Evolutionary conservation across 805 yeast genomes (phyloP).

Genomic region (Cyberlindnera xylosilytica): DNA sequence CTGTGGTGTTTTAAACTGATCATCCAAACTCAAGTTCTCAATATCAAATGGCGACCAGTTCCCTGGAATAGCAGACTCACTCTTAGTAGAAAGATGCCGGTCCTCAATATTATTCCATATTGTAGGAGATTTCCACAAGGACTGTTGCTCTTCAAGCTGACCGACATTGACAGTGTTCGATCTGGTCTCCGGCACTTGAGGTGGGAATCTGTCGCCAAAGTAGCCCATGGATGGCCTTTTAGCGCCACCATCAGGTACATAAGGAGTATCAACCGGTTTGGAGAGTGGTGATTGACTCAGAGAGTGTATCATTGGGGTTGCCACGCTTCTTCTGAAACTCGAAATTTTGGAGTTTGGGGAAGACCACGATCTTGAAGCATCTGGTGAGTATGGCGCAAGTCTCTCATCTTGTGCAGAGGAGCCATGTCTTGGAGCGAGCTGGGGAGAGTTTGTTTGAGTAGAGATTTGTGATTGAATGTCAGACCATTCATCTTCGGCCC

Average conservation of each 20-base stretch:
- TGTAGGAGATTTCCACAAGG: conserved; percentile 21
- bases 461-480: conserved; percentile 11
- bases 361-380: conserved; percentile 17
- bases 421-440: neutral
- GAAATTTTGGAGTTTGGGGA: conserved; percentile 27
- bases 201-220: conserved; percentile 2
- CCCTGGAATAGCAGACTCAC: conserved; percentile 24
- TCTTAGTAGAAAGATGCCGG: conserved; percentile 24
- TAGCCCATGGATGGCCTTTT: conserved; percentile 1
- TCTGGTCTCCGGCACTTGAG: neutral
- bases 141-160: conserved; percentile 6
- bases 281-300: conserved; percentile 24
- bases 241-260: neutral
- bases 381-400: conserved; percentile 9
- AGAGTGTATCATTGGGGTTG: conserved; percentile 17
- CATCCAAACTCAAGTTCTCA: conserved; percentile 21
- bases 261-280: conserved; percentile 17
- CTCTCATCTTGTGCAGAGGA: neutral
- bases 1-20: conserved; percentile 6
- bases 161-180: neutral
- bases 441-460: conserved; percentile 7
- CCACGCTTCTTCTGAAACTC: conserved; percentile 23
- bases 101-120: conserved; percentile 28
- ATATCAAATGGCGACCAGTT: conserved; percentile 27
- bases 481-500: conserved; percentile 13